phyloP scores from a whole-genome alignment of 2,329 filamentous ascomycete species.

The Diplodia intermedia region DNA sequence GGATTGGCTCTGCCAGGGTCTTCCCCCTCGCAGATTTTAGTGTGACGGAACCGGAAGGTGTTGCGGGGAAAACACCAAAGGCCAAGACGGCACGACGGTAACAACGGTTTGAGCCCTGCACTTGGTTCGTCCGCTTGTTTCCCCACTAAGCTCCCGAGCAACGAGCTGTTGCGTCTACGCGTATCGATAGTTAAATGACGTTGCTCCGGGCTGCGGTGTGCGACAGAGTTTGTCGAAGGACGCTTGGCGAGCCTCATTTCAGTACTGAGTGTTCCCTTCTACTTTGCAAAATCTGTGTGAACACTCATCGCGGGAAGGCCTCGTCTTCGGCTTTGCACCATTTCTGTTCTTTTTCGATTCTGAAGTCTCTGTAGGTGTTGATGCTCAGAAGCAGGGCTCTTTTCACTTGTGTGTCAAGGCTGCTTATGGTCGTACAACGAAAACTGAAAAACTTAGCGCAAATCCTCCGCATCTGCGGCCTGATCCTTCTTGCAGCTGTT shows the following conservation, averaged over 20 bases:
- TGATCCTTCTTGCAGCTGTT: neutral
- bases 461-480: neutral
- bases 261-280: neutral
- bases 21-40: neutral
- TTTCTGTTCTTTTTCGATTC: neutral
- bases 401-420: neutral
- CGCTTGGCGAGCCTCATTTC: too few relatives aligned
- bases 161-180: neutral
- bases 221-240: neutral
- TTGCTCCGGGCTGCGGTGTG: neutral
- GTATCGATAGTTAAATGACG: neutral
- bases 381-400: neutral
- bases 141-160: neutral
- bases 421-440: neutral
- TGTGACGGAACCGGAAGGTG: neutral
- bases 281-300: neutral
- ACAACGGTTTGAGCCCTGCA: neutral
- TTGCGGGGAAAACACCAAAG: neutral
- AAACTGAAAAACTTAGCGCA: neutral
- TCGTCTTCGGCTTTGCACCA: neutral
- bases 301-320: neutral
- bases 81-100: neutral
- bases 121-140: neutral
- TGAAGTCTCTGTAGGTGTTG: neutral
- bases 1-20: neutral